Evolutionary conservation across 1,284 basidiomycete species (phyloP).

Genomic region (Ganoderma lingzhi): DNA sequence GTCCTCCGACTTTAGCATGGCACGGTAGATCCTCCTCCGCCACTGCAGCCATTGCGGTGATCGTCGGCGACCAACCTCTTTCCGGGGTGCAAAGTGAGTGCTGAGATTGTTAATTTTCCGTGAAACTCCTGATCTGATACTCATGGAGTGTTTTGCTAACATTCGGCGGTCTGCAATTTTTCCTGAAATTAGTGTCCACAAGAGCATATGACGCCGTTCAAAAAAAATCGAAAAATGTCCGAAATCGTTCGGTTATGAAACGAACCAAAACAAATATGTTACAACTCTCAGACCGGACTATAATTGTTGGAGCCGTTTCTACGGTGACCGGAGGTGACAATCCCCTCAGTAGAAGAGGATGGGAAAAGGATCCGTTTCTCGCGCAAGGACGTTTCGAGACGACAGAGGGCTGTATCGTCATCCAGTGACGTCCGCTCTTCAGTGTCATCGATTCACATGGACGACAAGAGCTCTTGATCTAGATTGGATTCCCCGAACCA

Average conservation of each 20-base stretch:
- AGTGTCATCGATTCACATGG: background rate
- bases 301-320: too few relatives aligned
- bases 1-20: background rate
- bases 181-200: too few relatives aligned
- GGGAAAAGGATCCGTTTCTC: background rate
- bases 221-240: too few relatives aligned
- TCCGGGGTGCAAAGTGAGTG: background rate
- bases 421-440: too few relatives aligned
- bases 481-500: too few relatives aligned
- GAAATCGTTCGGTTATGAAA: too few relatives aligned
- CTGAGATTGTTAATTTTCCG: background rate
- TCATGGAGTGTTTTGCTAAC: background rate
- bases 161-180: background rate
- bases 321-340: too few relatives aligned
- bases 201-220: background rate
- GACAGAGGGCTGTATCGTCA: too few relatives aligned
- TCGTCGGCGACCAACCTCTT: slow-evolving; percentile 2
- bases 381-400: background rate
- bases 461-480: too few relatives aligned
- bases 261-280: too few relatives aligned
- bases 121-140: background rate
- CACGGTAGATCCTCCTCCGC: background rate
- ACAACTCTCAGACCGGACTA: too few relatives aligned
- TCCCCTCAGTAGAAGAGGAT: too few relatives aligned
- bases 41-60: background rate